Percentiles rank a stretch among this genome's conserved stretches.
Evolutionary conservation across 768 basidiomycete genomes (phyloP).

Genomic region (Lactarius psammicola): DNA sequence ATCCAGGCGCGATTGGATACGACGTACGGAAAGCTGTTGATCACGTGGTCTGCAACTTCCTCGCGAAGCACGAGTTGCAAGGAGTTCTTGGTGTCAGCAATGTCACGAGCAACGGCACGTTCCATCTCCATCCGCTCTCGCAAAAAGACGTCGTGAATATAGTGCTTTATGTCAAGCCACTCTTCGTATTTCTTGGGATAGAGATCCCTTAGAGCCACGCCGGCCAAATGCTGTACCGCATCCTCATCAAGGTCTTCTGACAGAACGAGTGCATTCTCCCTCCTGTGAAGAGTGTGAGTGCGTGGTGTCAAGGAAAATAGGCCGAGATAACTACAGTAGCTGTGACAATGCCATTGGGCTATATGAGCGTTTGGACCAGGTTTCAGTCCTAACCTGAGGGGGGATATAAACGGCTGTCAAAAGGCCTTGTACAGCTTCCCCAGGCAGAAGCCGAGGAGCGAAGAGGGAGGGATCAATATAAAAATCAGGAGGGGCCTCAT

Average conservation of each 20-base stretch:
- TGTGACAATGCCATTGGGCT: background rate
- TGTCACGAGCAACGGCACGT: background rate
- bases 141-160: background rate
- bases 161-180: background rate
- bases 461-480: background rate
- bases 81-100: background rate
- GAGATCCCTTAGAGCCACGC: background rate
- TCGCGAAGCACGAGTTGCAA: constrained; percentile 1
- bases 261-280: background rate
- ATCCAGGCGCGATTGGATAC: background rate
- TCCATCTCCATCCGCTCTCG: background rate
- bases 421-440: constrained; percentile 29
- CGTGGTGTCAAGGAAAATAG: background rate
- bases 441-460: constrained; percentile 14
- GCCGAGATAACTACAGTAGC: background rate
- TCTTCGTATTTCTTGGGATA: background rate
- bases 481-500: background rate
- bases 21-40: constrained; percentile 6
- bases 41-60: background rate
- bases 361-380: too few species aligned
- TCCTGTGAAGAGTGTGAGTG: background rate
- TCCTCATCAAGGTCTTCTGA: constrained; percentile 7
- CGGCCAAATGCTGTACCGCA: constrained; percentile 1
- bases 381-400: background rate
- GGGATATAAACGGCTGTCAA: constrained; percentile 7